These are phyloP conservation scores for Parastagonospora nodorum DNA, from an alignment of 2,329 filamentous ascomycete genomes.

Conservation along the genomic window DNA sequence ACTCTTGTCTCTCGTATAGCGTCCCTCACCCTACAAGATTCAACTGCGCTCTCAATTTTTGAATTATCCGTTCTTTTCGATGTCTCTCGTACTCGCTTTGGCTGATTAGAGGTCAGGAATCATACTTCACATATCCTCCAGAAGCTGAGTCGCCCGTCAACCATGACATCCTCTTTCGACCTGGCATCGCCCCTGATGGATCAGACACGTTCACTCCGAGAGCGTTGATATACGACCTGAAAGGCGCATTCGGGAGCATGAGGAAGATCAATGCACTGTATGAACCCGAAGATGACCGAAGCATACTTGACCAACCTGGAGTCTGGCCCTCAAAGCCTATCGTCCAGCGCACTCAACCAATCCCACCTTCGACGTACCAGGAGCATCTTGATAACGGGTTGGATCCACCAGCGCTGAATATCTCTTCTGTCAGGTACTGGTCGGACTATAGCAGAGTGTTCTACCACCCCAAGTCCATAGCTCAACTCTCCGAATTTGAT, in stretches of 20 bases:
- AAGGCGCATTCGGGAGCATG: slow-evolving; percentile 88
- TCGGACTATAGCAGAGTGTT: slow-evolving; percentile 94
- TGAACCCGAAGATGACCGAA: slow-evolving; percentile 58
- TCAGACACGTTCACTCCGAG: slow-evolving; percentile 90
- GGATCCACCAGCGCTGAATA: slow-evolving; percentile 66
- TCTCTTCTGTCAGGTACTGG: slow-evolving; percentile 86
- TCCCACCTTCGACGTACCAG: slow-evolving; percentile 77
- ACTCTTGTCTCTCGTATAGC: slow-evolving; percentile 5
- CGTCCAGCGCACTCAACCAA: slow-evolving; percentile 67
- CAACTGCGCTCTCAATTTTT: background rate
- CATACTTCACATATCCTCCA: slow-evolving; percentile 89
- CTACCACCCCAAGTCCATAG: slow-evolving; percentile 84
- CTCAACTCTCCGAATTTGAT: slow-evolving; percentile 83
- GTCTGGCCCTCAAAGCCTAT: slow-evolving; percentile 52
- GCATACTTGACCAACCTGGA: slow-evolving; percentile 25
- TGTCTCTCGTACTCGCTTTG: background rate
- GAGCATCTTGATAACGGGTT: slow-evolving; percentile 75
- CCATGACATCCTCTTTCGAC: slow-evolving; percentile 86
- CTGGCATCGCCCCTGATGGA: slow-evolving; percentile 81
- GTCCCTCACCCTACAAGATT: background rate
- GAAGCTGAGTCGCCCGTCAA: slow-evolving; percentile 69
- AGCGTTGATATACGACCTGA: slow-evolving; percentile 92
- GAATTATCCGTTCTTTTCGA: background rate
- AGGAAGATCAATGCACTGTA: slow-evolving; percentile 89
- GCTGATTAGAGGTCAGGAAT: slow-evolving; percentile 66